phyloP scores from a whole-genome alignment of 1,284 basidiomycete genomes.

The Papiliotrema fonsecae region DNA sequence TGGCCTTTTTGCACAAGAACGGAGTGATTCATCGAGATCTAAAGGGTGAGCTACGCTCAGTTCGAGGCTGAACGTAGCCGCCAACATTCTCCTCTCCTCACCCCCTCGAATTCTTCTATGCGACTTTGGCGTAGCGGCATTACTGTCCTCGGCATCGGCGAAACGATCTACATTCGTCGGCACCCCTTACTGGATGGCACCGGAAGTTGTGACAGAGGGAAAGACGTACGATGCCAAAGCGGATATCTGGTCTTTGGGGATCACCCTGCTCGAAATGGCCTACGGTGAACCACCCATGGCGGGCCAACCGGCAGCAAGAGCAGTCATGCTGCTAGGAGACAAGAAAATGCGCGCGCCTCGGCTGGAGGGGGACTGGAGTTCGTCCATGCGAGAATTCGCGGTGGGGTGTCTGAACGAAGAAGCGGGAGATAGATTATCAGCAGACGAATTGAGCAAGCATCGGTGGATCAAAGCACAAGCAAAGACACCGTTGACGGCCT shows the following conservation, averaged over 20 bases:
- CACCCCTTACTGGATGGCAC: slow-evolving; percentile 99
- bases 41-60: slow-evolving; percentile 55
- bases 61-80: slow-evolving; percentile 54
- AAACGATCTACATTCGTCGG: slow-evolving; percentile 94
- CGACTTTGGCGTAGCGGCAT: slow-evolving; percentile 94
- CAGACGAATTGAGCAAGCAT: slow-evolving; percentile 83
- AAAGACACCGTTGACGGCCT: slow-evolving; percentile 63
- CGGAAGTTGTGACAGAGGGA: slow-evolving; percentile 85
- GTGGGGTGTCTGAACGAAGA: slow-evolving; percentile 77
- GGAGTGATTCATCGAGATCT: slow-evolving; percentile 96
- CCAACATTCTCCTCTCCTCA: slow-evolving; percentile 78
- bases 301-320: slow-evolving; percentile 79
- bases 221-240: slow-evolving; percentile 92
- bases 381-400: slow-evolving; percentile 86
- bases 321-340: slow-evolving; percentile 84
- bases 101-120: slow-evolving; percentile 85
- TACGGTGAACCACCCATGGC: slow-evolving; percentile 57
- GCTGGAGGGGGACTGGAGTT: slow-evolving; percentile 72
- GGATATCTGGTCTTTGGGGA: slow-evolving; percentile 94
- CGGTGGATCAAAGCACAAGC: slow-evolving; percentile 84
- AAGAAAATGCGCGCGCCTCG: slow-evolving; percentile 60
- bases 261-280: slow-evolving; percentile 90
- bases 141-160: slow-evolving; percentile 76
- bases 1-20: slow-evolving; percentile 84
- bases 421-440: slow-evolving; percentile 71